Base-by-base conservation (phyloP, 768 basidiomycete genomes). In the Leucogyrophana mollusca region DNA sequence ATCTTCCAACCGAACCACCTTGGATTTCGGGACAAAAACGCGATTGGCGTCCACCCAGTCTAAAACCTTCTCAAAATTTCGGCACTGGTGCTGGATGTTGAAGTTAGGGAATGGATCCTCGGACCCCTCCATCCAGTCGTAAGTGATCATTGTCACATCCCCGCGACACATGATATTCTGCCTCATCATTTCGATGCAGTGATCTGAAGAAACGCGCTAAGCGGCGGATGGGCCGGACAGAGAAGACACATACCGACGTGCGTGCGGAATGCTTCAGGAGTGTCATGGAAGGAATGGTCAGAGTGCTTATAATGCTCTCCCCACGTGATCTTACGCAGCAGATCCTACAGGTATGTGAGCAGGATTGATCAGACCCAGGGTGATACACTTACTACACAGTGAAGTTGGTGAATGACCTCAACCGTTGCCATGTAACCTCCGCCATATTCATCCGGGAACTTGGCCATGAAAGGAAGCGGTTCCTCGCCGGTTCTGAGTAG, bases 111-210 rank as follows among this genome's bases (percentile, higher is more conserved):
- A 8, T n/a, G 45, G 45, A 2, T 1, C 2, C 2, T 3, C 3
- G 1, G 7, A 16, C 10, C 27, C 49, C 17, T 27, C 10, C 14
- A 53, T 23, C 52, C 52, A 53, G 40, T 50, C 30, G 37, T 43
- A 53, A 6, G 33, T 10, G 6, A 53, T 44, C 44, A 53, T 50
- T 9, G 34, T 41, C 9, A 43, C 10, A 32, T 53, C 43, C 9
- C 39, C 37, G 21, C 45, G 40, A n/a, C 51, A 53, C 51, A 53
- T 50, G n/a, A 50, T 7, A n/a, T 27, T 49, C 43, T 43, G 47
- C 14, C 48, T 16, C 17, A 45, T 20, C 30, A 37, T 25, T 25
- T 39, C 51, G 18, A 53, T 17, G 37, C 37, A 39, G 18, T 39
- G 37, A 39, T 39, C 37, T 39, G 37, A 21, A 21, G 37, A 20